Evolutionary conservation across 2,329 filamentous ascomycete genomes (phyloP), one percentile per base, ranked within the genome.

Genomic region (Cladosporium sp.): DNA sequence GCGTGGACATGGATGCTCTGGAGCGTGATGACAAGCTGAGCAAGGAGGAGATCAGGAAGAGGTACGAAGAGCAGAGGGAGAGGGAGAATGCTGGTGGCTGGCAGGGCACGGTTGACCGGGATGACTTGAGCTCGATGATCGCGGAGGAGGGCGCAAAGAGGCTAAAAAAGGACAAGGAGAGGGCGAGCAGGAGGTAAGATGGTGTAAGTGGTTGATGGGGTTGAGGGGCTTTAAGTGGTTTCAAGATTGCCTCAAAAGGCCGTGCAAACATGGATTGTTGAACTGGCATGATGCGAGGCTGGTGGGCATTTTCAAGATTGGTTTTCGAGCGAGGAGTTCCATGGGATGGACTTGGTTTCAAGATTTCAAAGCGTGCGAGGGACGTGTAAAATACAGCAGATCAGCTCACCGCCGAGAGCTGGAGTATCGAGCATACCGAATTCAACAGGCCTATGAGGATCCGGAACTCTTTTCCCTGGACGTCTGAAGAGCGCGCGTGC

Each of bases 81-180:
- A 77, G 86, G 75, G 67, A 81, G 71, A 65, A 70, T 49, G 69
- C 69, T 9, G 77, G 74, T 54, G 79, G 85, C 58, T 86, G 87
- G 66, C 56, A 54, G 13, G 80, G 83, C 63, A 89, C 85, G 81
- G 81, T 83, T 54, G 85, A 86, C 70, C 88, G 95, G 68, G 92
- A 97, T 61, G 92, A 96, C 66, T 72, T 98, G 53, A 92, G 85
- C 63, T 88, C 95, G 64, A 95, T 98, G 88, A 96, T 98, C 74
- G 89, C 89, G 10, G 85, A 89, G 64, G 93, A 97, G 74, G 89
- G 85, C 66, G 81, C 89, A 59, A 97, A 97, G 79, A 81, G 90
- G 67, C 80, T 91, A 68, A 95, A 91, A 79, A 82, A 87, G 59
- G 91, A 95, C 62, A 84, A 89, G 69, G 89, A 95, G 57, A 56